A percentile compares a stretch with the other conserved stretches of the same genome.
Evolutionary conservation across 2,329 filamentous ascomycete genomes (phyloP).

Genomic region (Nemania diffusa): DNA sequence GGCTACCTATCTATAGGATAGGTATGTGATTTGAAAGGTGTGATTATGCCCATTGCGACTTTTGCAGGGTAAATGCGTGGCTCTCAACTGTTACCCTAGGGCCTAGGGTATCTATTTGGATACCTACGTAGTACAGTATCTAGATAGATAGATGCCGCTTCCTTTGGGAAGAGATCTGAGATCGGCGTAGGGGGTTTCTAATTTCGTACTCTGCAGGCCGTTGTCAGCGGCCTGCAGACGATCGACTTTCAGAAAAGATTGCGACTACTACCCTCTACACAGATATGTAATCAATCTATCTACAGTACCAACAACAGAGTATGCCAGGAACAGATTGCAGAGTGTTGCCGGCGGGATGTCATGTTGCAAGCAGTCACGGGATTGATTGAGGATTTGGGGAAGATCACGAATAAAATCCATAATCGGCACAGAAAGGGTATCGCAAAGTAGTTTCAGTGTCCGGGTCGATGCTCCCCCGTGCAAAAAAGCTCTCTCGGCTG

Average conservation of each 20-base stretch:
- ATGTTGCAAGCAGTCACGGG: slow-evolving; percentile 8
- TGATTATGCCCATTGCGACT: neutral
- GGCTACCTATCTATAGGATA: no score
- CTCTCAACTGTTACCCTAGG: neutral
- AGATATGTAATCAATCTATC: neutral
- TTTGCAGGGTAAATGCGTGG: neutral
- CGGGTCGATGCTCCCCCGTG: slow-evolving; percentile 46
- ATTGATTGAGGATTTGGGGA: slow-evolving; percentile 14
- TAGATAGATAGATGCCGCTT: neutral
- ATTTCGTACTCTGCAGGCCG: slow-evolving; percentile 10
- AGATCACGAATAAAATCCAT: slow-evolving; percentile 29
- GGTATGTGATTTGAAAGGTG: neutral
- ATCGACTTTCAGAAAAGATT: neutral
- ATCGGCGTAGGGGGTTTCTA: slow-evolving; percentile 29
- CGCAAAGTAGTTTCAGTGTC: slow-evolving; percentile 44
- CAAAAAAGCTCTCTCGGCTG: slow-evolving; percentile 22
- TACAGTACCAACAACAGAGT: neutral
- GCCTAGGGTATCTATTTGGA: no score
- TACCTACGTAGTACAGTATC: no score
- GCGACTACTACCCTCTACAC: neutral
- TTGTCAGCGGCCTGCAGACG: slow-evolving; percentile 5
- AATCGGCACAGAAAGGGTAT: slow-evolving; percentile 40
- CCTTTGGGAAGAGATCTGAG: slow-evolving; percentile 18
- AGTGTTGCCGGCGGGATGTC: neutral
- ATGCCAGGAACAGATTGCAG: slow-evolving; percentile 4